A percentile compares a stretch with the other conserved stretches of the same genome.
phyloP scores from a whole-genome alignment of 2,329 filamentous ascomycete genomes.

The Cladosporium austrohemisphaericum region DNA sequence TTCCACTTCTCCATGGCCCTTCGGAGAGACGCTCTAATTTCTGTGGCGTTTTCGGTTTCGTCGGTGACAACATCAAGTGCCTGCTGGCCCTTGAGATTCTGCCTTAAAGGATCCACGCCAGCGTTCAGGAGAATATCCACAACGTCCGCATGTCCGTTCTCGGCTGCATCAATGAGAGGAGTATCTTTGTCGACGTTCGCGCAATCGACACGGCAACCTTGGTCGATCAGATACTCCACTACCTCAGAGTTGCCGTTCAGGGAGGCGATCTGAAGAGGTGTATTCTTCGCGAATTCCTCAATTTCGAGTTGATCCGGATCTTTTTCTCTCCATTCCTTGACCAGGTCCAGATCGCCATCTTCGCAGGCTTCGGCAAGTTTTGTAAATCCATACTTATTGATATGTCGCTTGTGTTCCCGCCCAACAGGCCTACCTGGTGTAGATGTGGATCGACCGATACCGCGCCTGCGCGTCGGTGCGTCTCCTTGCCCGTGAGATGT shows the following conservation, averaged over 20 bases:
- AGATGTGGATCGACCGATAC: slow-evolving; percentile 48
- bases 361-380: slow-evolving; percentile 86
- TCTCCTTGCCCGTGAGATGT: slow-evolving; percentile 57
- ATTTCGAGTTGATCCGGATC: slow-evolving; percentile 84
- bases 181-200: slow-evolving; percentile 77
- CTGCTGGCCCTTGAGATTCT: slow-evolving; percentile 89
- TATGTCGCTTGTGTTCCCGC: slow-evolving; percentile 69
- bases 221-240: slow-evolving; percentile 78
- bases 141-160: slow-evolving; percentile 88
- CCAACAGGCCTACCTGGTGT: slow-evolving; percentile 57
- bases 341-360: slow-evolving; percentile 74
- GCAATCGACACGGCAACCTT: slow-evolving; percentile 79
- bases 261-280: slow-evolving; percentile 87
- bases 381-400: slow-evolving; percentile 90
- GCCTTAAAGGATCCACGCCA: slow-evolving; percentile 85
- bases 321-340: slow-evolving; percentile 70
- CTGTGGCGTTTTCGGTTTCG: slow-evolving; percentile 74
- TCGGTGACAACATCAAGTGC: slow-evolving; percentile 78
- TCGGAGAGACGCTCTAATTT: slow-evolving; percentile 52
- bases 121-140: slow-evolving; percentile 78
- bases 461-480: slow-evolving; percentile 56
- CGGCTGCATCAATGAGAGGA: slow-evolving; percentile 89
- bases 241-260: slow-evolving; percentile 83
- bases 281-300: slow-evolving; percentile 93
- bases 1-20: slow-evolving; percentile 45